Percentiles rank a stretch among this genome's conserved stretches.
These are phyloP conservation scores for Mycosphaerella sp. DNA, from an alignment of 2,329 filamentous ascomycete genomes.

Conservation along the genomic window DNA sequence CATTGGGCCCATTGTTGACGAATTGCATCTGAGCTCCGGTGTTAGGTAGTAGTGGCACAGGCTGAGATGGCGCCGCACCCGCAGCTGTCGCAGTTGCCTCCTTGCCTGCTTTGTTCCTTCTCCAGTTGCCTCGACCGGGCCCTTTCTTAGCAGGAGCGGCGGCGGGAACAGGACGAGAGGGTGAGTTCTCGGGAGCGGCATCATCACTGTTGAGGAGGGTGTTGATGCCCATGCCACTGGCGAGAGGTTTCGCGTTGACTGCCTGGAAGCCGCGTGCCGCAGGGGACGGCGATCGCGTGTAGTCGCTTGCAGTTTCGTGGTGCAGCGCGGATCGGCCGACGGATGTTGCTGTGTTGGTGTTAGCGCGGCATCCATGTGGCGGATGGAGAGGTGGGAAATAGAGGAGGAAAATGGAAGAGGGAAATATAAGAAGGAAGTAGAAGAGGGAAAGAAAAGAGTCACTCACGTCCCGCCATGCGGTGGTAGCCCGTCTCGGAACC, in stretches of 20 bases:
- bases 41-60: slow-evolving; percentile 32
- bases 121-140: slow-evolving; percentile 46
- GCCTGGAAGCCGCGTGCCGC: slow-evolving; percentile 34
- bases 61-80: slow-evolving; percentile 20
- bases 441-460: neutral
- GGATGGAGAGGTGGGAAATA: neutral
- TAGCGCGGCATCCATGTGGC: neutral
- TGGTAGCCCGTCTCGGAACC: slow-evolving; percentile 27
- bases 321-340: slow-evolving; percentile 17
- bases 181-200: slow-evolving; percentile 20
- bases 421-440: too few relatives aligned
- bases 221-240: slow-evolving; percentile 43
- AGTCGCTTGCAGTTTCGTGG: slow-evolving; percentile 39
- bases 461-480: slow-evolving; percentile 8
- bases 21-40: slow-evolving; percentile 26
- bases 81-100: slow-evolving; percentile 10
- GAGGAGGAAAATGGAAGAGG: neutral
- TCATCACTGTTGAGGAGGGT: slow-evolving; percentile 45
- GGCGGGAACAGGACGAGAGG: slow-evolving; percentile 23
- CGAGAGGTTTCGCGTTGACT: slow-evolving; percentile 34
- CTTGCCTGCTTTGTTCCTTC: slow-evolving; percentile 32
- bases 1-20: slow-evolving; percentile 22
- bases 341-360: slow-evolving; percentile 12
- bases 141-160: slow-evolving; percentile 35
- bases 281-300: slow-evolving; percentile 42